Evolutionary conservation across 1,139 yeast genomes (phyloP).

Genomic region (Saccharomycopsis hybrid): DNA sequence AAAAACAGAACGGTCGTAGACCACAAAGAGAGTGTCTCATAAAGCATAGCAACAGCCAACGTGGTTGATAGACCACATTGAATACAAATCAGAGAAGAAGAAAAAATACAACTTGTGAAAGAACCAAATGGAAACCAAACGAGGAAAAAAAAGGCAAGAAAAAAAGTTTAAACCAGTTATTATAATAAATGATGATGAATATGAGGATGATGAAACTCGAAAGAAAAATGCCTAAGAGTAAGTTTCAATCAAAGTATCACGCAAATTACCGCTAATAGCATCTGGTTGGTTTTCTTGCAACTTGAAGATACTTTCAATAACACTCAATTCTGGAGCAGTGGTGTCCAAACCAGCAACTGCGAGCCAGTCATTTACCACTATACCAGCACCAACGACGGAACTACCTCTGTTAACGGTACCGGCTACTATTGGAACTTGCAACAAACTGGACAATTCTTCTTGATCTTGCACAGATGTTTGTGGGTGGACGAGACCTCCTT

Average conservation of each 20-base stretch:
- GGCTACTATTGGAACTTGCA: conserved; percentile 97
- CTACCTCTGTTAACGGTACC: conserved; percentile 99
- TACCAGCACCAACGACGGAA: conserved; percentile 95
- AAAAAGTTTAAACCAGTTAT: neutral
- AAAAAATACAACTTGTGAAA: neutral
- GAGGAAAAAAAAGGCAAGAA: neutral
- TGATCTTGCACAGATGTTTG: conserved; percentile 96
- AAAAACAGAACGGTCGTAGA: no score
- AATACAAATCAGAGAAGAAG: neutral
- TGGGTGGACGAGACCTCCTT: conserved; percentile 98
- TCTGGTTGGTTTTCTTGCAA: conserved; percentile 86
- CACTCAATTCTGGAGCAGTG: conserved; percentile 97
- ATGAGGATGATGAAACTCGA: neutral
- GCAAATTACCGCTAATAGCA: conserved; percentile 72
- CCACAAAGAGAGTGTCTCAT: no score
- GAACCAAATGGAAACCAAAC: neutral
- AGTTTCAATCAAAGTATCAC: conserved; percentile 88
- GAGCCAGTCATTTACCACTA: conserved; percentile 98
- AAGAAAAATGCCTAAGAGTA: conserved; percentile 35
- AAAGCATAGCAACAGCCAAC: no score
- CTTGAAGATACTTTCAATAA: conserved; percentile 91
- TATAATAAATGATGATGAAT: neutral
- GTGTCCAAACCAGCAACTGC: conserved; percentile 97
- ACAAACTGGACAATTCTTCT: conserved; percentile 90
- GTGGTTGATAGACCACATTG: neutral